Evolutionary conservation across 1,284 basidiomycete genomes (phyloP), one percentile per base, ranked within the genome.

Genomic region (Schizophyllum commune): DNA sequence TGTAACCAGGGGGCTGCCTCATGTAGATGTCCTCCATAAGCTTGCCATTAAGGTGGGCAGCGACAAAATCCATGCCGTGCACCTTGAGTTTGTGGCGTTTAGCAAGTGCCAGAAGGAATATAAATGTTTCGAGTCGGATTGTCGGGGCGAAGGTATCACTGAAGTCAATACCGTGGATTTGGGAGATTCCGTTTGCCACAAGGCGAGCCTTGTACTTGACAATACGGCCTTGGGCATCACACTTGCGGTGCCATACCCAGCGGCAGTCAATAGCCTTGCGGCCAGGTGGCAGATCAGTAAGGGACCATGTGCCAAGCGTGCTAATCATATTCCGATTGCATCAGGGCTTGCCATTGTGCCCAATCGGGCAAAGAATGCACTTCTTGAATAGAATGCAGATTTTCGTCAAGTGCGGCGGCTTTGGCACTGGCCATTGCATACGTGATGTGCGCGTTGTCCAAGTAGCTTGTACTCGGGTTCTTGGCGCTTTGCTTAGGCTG

Each of bases 11-110:
- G 0, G 71, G 75, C 52, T 76, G 74, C 0, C 58, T 19, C 75
- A 79, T 78, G 55, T 74, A 78, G 7, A 79, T 70, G 13, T 74
- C 69, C 54, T 80, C 75, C 5, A 75, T 66, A 0, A 79, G 69
- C 0, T 64, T 62, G 0, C 68, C 69, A 61, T 78, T 74, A 0
- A 79, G 69, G 62, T 73, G 79, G 0, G 72, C 72, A 0, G 68
- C 70, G 5, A 71, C 71, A 0, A 81, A 66, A 58, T 69, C 75
- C 6, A 76, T 62, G 47, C 66, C 67, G 8, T 70, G 63, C 1
- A 70, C 55, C 51, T 71, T 63, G 56, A 72, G 63, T 13, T 66
- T 65, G 19, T 65, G 59, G 8, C 39, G 58, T 1, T 65, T 63
- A 6, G 72, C 73, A 0, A 74, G 59, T 0, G 71, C 67, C 0